Percentiles rank a stretch among this genome's conserved stretches.
phyloP scores from a whole-genome alignment of 2,329 filamentous ascomycete species.

The Aureobasidium sp. region DNA sequence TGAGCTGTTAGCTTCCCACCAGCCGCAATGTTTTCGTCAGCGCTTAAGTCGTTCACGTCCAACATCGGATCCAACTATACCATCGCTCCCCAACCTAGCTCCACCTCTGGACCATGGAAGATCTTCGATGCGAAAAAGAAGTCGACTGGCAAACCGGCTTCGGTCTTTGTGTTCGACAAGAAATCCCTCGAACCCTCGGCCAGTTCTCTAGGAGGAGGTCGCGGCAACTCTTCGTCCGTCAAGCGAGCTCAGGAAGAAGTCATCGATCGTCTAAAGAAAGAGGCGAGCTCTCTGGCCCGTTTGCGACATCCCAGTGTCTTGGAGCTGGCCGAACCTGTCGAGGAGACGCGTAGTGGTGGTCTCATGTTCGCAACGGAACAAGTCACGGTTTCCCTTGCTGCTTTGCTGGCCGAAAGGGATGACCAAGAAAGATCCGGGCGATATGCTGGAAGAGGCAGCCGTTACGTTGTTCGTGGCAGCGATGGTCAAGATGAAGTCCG shows the following conservation, averaged over 20 bases:
- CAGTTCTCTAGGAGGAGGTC: slow-evolving; percentile 48
- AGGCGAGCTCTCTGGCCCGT: slow-evolving; percentile 79
- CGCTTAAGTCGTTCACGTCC: slow-evolving; percentile 86
- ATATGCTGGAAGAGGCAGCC: slow-evolving; percentile 60
- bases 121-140: slow-evolving; percentile 98
- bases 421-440: slow-evolving; percentile 67
- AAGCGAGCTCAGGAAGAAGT: slow-evolving; percentile 84
- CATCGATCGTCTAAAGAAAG: slow-evolving; percentile 80
- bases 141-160: slow-evolving; percentile 78
- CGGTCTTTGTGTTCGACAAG: slow-evolving; percentile 88
- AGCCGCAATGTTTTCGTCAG: slow-evolving; percentile 78
- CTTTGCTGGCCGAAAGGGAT: slow-evolving; percentile 78
- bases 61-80: slow-evolving; percentile 92
- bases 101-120: slow-evolving; percentile 86
- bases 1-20: background rate
- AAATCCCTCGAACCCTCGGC: slow-evolving; percentile 68
- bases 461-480: slow-evolving; percentile 71
- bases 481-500: slow-evolving; percentile 60
- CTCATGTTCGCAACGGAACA: slow-evolving; percentile 93
- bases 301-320: slow-evolving; percentile 86
- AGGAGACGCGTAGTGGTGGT: slow-evolving; percentile 84
- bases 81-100: slow-evolving; percentile 65
- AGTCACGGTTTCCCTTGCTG: slow-evolving; percentile 79
- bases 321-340: slow-evolving; percentile 88
- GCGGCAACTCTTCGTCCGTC: slow-evolving; percentile 57